Percentiles rank a stretch among this genome's conserved stretches.
phyloP scores from a whole-genome alignment of 176 grass and related monocot species.

The Ensete glaucum region DNA sequence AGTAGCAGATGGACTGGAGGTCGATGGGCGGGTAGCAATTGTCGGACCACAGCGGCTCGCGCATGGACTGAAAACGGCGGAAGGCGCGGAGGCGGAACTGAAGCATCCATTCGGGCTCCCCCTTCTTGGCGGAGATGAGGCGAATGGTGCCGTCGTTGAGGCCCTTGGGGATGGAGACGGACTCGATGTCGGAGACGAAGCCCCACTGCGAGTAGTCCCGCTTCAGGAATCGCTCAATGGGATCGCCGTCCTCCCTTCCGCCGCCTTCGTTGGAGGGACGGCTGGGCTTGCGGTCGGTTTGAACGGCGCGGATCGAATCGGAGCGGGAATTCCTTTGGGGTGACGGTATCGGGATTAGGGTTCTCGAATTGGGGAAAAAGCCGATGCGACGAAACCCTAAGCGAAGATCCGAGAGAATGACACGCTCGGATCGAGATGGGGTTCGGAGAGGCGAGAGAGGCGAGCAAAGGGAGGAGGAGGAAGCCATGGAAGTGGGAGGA shows the following conservation, averaged over 20 bases:
- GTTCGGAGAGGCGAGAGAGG: neutral
- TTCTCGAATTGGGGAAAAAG: conserved; percentile 12
- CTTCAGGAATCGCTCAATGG: conserved; percentile 74
- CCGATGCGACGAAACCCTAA: neutral
- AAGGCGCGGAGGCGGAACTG: conserved; percentile 71
- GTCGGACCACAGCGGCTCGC: conserved; percentile 79
- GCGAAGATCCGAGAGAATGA: neutral
- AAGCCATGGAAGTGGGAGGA: conserved; percentile 35
- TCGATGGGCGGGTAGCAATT: conserved; percentile 66
- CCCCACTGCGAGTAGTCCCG: conserved; percentile 82
- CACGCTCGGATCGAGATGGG: neutral
- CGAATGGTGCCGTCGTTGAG: conserved; percentile 69
- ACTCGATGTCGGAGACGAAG: conserved; percentile 83
- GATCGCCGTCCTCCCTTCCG: conserved; percentile 38
- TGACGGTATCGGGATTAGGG: conserved; percentile 19
- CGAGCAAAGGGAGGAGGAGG: conserved; percentile 23
- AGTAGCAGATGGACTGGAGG: conserved; percentile 85
- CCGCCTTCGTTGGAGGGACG: conserved; percentile 19
- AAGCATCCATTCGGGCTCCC: conserved; percentile 91
- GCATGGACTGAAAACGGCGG: conserved; percentile 57
- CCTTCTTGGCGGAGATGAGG: conserved; percentile 73
- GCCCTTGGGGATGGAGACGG: conserved; percentile 88
- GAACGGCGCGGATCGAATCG: conserved; percentile 43
- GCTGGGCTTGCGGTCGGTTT: conserved; percentile 48
- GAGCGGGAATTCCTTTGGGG: neutral